phyloP scores from a whole-genome alignment of 108 stramenopile genomes.

The Mediolabrus comicus region DNA sequence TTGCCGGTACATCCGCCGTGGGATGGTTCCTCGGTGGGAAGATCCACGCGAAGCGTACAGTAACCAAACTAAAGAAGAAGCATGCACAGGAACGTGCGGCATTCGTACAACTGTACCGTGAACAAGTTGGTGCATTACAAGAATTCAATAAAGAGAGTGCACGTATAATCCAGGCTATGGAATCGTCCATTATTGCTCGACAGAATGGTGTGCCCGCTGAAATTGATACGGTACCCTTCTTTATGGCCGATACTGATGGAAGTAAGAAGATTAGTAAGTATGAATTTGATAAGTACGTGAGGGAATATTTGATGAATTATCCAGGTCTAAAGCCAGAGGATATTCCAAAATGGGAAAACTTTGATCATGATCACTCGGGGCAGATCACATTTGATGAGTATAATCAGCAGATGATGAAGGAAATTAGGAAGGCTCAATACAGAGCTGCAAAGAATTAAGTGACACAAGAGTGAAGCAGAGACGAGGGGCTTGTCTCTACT shows the following conservation, averaged over 20 bases:
- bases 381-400: slow-evolving; percentile 50
- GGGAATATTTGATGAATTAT: slow-evolving; percentile 48
- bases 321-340: slow-evolving; percentile 48
- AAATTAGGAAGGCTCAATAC: slow-evolving; percentile 50
- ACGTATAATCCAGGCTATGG: slow-evolving; percentile 48
- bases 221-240: slow-evolving; percentile 48
- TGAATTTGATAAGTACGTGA: slow-evolving; percentile 50
- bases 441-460: slow-evolving; percentile 37
- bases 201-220: slow-evolving; percentile 49
- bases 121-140: slow-evolving; percentile 48
- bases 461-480: no score
- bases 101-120: slow-evolving; percentile 48
- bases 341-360: slow-evolving; percentile 49
- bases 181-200: slow-evolving; percentile 42
- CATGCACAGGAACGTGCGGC: slow-evolving; percentile 54
- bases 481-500: no score
- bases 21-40: slow-evolving; percentile 53
- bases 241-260: slow-evolving; percentile 53
- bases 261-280: slow-evolving; percentile 53
- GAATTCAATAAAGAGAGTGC: slow-evolving; percentile 54
- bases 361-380: slow-evolving; percentile 50
- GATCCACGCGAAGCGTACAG: slow-evolving; percentile 44
- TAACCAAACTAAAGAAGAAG: slow-evolving; percentile 51
- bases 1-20: slow-evolving; percentile 23
- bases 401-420: slow-evolving; percentile 50